Evolutionary conservation across 345 rosid species (phyloP), one percentile per base, ranked within the genome.

Genomic region (Salix koriyanagi): DNA sequence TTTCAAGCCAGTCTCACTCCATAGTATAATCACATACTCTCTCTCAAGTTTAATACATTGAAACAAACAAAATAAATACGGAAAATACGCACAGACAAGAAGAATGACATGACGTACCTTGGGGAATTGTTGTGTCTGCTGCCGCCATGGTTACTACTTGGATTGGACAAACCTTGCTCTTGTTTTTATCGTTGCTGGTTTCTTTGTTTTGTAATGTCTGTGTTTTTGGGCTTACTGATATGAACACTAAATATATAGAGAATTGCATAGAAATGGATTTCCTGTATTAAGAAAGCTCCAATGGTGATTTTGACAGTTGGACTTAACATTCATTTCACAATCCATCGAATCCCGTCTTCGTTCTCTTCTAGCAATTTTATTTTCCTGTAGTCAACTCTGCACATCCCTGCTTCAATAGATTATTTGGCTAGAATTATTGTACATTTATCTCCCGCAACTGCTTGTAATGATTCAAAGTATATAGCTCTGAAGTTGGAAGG

Each of bases 1-100:
- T 81, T 79, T 69, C 91, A 83, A 94, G 97, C 90, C 72, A 67
- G 76, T 34, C 26, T 68, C 48, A 23, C 52, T 58, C 64, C 64
- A 58, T 9, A 9, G 28, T 2, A 10, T 58, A 9, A 9, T 23
- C 64, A 58, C 64, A 4, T 4, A 1, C 28, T 58, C 64, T 58
- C 28, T 58, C 28, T 25, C 64, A 3, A n/a, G 28, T 19, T 58
- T 23, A 10, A 58, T 5, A 9, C 64, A 3, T 23, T n/a, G 64
- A 58, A 58, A n/a, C 62, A 10, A 34, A n/a, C 62, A n/a, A 58
- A 13, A n/a, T 11, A n/a, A 58, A 25, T 9, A 9, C 11, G 13
- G 62, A 58, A 56, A n/a, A n/a, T 58, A 10, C 64, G 64, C 28
- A 58, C 64, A n/a, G 64, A 3, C 6, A n/a, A 58, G 64, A 58